A percentile compares a stretch with the other conserved stretches of the same genome.
phyloP scores from a whole-genome alignment of 805 yeast species.

The Pichia rugopelliculosa region DNA sequence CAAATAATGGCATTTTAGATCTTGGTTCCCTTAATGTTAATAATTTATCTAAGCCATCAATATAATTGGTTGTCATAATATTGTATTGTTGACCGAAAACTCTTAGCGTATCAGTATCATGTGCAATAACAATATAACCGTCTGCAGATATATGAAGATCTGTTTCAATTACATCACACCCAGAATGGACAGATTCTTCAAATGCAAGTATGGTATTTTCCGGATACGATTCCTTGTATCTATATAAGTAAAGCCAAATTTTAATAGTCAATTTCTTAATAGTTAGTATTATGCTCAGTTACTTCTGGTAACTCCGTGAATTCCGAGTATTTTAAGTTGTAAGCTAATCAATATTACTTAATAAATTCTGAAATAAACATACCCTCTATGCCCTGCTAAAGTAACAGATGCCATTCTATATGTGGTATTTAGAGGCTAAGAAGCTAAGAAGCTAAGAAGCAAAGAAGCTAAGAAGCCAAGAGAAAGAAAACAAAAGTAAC shows the following conservation, averaged over 20 bases:
- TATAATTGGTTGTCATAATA: constrained; percentile 23
- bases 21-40: constrained; percentile 28
- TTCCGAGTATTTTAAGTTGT: not conserved
- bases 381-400: constrained; percentile 28
- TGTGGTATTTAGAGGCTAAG: no score
- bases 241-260: not conserved
- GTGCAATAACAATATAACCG: constrained; percentile 27
- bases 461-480: not conserved
- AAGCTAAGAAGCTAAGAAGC: not conserved
- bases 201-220: constrained; percentile 32
- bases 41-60: constrained; percentile 22
- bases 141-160: constrained; percentile 33
- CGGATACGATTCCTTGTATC: constrained; percentile 25
- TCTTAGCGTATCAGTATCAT: constrained; percentile 28
- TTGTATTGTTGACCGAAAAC: constrained; percentile 26
- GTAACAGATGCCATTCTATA: not conserved
- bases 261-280: not conserved
- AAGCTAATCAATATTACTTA: not conserved
- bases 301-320: not conserved
- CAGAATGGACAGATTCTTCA: constrained; percentile 28
- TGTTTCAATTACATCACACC: constrained; percentile 30
- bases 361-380: constrained; percentile 11
- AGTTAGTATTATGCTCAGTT: not conserved
- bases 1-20: constrained; percentile 27
- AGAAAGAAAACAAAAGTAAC: no score